phyloP scores from a whole-genome alignment of 139 green algal species.

The Tetradesmus obliquus region DNA sequence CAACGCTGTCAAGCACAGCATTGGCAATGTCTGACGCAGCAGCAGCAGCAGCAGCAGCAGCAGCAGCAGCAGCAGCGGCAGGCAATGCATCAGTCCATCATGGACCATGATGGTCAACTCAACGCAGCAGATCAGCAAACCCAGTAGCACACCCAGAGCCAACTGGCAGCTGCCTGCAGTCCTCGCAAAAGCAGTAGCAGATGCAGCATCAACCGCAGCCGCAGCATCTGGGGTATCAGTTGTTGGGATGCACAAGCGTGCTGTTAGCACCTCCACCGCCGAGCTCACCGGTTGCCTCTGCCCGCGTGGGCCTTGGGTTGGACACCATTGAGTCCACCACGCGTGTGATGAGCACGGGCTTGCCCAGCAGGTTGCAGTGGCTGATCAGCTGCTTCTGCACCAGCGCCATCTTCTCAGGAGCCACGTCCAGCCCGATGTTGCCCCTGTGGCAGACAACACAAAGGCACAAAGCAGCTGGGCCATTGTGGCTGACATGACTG shows the following conservation, averaged over 20 bases:
- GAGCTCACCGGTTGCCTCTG: constrained; percentile 81
- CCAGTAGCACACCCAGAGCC: too few species aligned
- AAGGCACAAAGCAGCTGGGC: too few species aligned
- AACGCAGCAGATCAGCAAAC: too few species aligned
- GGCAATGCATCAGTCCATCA: too few species aligned
- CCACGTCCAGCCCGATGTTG: constrained; percentile 91
- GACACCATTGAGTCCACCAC: constrained; percentile 93
- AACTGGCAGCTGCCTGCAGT: too few species aligned
- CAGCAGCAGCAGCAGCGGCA: too few species aligned
- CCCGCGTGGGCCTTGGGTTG: constrained; percentile 87
- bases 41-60: not conserved
- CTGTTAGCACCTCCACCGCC: not conserved
- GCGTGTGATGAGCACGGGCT: constrained; percentile 89
- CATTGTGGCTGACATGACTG: too few species aligned
- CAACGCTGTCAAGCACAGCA: constrained; percentile 90
- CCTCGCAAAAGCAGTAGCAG: not conserved
- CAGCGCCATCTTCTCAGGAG: constrained; percentile 89
- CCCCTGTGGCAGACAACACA: constrained; percentile 54
- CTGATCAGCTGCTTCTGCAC: constrained; percentile 48
- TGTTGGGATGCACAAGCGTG: not conserved
- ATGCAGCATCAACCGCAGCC: not conserved
- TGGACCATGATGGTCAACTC: too few species aligned
- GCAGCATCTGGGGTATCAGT: not conserved
- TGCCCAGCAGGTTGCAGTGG: constrained; percentile 89
- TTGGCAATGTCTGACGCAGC: constrained; percentile 81